Evolutionary conservation across 1,139 yeast genomes (phyloP).

Genomic region (Petasospora fabianii): DNA sequence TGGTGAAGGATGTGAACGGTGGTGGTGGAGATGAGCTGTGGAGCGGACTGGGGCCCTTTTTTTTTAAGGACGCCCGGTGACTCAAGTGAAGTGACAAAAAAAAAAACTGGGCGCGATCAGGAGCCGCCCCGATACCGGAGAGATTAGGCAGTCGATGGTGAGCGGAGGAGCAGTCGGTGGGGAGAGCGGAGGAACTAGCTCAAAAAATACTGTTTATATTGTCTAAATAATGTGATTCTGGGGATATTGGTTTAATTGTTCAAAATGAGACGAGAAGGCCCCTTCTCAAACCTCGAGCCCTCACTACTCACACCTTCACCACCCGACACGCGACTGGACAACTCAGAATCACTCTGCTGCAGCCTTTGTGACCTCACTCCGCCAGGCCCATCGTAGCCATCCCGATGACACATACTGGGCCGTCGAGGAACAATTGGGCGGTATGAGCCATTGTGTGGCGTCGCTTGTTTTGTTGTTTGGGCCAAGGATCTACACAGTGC

Average conservation of each 20-base stretch:
- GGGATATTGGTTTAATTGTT: no score
- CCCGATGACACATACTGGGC: neutral
- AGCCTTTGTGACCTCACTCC: slow-evolving; percentile 9
- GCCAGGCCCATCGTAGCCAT: neutral
- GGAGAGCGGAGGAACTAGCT: no score
- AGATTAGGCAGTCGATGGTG: neutral
- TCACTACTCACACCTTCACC: no score
- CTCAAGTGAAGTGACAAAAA: slow-evolving; percentile 3
- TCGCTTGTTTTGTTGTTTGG: no score
- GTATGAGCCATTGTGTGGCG: no score
- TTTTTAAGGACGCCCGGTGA: slow-evolving; percentile 1
- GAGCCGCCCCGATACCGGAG: slow-evolving; percentile 6
- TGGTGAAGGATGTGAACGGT: no score
- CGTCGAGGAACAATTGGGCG: neutral
- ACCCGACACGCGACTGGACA: no score
- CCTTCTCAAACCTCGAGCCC: no score
- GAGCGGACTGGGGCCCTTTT: neutral
- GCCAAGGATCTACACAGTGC: no score
- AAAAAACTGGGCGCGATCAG: slow-evolving; percentile 3
- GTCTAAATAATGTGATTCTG: no score
- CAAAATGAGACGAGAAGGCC: no score
- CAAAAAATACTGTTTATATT: no score
- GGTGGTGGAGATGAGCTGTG: neutral
- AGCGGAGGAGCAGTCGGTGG: neutral
- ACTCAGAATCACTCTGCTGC: slow-evolving; percentile 5